Percentiles rank a stretch among this genome's conserved stretches.
phyloP scores from a whole-genome alignment of 495 filamentous ascomycete genomes.

The Melanomma pulvis-pyrius region DNA sequence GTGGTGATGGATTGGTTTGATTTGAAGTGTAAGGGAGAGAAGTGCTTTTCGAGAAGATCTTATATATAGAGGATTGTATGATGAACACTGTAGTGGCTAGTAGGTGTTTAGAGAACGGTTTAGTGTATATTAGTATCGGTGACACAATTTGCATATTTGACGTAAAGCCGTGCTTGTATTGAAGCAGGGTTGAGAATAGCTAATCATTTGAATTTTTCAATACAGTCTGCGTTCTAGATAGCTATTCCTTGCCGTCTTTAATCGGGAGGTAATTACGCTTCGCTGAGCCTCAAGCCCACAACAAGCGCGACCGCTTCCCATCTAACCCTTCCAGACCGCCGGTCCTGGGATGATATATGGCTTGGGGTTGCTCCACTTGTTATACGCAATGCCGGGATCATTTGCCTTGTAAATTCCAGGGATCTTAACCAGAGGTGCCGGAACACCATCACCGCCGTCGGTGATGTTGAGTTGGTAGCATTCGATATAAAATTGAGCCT shows the following conservation, averaged over 20 bases:
- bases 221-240: too few relatives aligned
- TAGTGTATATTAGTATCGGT: too few relatives aligned
- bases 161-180: too few relatives aligned
- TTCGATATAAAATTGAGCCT: slow-evolving; percentile 29
- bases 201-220: too few relatives aligned
- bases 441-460: slow-evolving; percentile 13
- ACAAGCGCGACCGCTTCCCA: too few relatives aligned
- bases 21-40: slow-evolving; percentile 24
- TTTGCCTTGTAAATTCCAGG: slow-evolving; percentile 27
- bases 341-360: slow-evolving; percentile 30
- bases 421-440: slow-evolving; percentile 22
- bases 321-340: slow-evolving; percentile 25
- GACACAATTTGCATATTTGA: too few relatives aligned
- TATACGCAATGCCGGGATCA: slow-evolving; percentile 31
- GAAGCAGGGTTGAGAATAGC: too few relatives aligned
- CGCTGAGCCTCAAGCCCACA: too few relatives aligned
- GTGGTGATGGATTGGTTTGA: slow-evolving; percentile 37
- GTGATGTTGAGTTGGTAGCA: slow-evolving; percentile 35
- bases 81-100: too few relatives aligned
- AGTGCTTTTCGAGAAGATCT: slow-evolving; percentile 23
- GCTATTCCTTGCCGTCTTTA: too few relatives aligned
- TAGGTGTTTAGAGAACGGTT: too few relatives aligned
- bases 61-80: background rate
- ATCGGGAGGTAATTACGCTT: too few relatives aligned
- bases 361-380: slow-evolving; percentile 31